These are phyloP conservation scores for Austroboletus eburneus DNA, from an alignment of 768 basidiomycete genomes.

Conservation along the genomic window DNA sequence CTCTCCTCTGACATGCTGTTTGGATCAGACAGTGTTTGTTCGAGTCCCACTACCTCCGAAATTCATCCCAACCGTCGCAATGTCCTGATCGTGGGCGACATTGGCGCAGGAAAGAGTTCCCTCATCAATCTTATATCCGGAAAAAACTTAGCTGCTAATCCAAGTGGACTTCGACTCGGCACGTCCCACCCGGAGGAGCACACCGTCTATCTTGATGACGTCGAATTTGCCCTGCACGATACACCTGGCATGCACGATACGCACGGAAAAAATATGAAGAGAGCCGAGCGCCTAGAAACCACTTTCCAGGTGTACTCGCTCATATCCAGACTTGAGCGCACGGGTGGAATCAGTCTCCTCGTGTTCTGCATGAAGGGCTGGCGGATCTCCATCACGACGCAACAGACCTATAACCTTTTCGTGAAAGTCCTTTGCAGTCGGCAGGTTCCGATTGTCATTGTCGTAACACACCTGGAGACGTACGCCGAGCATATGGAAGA, in stretches of 20 bases:
- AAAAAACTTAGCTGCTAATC: conserved; percentile 22
- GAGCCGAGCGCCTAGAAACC: conserved; percentile 21
- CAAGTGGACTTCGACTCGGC: conserved; percentile 30
- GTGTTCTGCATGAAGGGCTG: conserved; percentile 31
- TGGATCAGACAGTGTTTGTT: conserved; percentile 9
- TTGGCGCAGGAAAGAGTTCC: conserved; percentile 37
- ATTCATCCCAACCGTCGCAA: conserved; percentile 17
- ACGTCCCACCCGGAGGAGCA: conserved; percentile 31
- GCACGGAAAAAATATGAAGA: conserved; percentile 20
- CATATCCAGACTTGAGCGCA: conserved; percentile 27
- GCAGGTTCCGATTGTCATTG: conserved; percentile 29
- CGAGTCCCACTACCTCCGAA: conserved; percentile 11
- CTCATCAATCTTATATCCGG: conserved; percentile 38
- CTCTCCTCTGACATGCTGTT: conserved; percentile 11
- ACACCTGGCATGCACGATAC: conserved; percentile 29
- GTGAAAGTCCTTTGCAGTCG: conserved; percentile 36
- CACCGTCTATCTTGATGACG: conserved; percentile 11
- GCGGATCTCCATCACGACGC: conserved; percentile 20
- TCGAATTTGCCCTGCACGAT: conserved; percentile 22
- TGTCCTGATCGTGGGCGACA: conserved; percentile 26
- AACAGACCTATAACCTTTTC: conserved; percentile 33
- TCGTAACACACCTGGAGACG: conserved; percentile 34
- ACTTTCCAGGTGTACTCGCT: conserved; percentile 30
- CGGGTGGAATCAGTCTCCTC: conserved; percentile 27
- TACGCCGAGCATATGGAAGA: conserved; percentile 30